These are phyloP conservation scores for Tanacetum coccineum DNA, from an alignment of 129 eudicot genomes.

Conservation along the genomic window DNA sequence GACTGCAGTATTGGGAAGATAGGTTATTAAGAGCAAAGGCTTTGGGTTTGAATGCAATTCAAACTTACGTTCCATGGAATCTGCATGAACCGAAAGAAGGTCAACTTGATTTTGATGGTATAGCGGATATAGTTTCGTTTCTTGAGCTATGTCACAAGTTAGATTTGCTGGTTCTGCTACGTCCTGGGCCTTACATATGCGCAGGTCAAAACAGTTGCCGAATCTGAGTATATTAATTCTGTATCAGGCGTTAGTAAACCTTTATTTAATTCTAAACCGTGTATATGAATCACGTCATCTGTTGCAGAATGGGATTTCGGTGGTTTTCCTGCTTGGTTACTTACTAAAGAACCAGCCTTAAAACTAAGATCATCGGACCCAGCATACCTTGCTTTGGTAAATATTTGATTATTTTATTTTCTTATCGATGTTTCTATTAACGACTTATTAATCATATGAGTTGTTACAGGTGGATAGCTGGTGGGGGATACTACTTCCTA, in stretches of 20 bases:
- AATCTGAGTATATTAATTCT: not conserved
- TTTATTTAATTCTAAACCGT: not conserved
- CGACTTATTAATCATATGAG: not conserved
- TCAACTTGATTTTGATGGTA: constrained; percentile 64
- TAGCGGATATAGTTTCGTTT: constrained; percentile 82
- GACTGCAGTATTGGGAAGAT: constrained; percentile 86
- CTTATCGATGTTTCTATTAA: not conserved
- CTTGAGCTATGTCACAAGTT: constrained; percentile 73
- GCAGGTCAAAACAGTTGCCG: constrained; percentile 48
- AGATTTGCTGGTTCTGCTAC: constrained; percentile 81
- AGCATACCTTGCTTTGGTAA: constrained; percentile 67
- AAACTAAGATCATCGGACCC: constrained; percentile 85
- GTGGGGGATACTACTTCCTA: constrained; percentile 84
- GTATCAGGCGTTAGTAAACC: not conserved
- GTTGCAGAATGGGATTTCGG: constrained; percentile 98
- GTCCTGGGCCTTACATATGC: constrained; percentile 96
- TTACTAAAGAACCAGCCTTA: constrained; percentile 67
- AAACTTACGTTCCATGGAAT: constrained; percentile 99
- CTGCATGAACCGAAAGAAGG: constrained; percentile 89
- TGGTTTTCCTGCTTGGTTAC: constrained; percentile 96
- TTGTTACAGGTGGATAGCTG: constrained; percentile 70
- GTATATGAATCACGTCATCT: not conserved
- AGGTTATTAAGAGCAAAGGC: constrained; percentile 91
- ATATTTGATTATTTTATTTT: not conserved
- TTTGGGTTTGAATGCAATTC: constrained; percentile 90